phyloP scores from a whole-genome alignment of 2,329 filamentous ascomycete species.

The Trichoderma koningii region DNA sequence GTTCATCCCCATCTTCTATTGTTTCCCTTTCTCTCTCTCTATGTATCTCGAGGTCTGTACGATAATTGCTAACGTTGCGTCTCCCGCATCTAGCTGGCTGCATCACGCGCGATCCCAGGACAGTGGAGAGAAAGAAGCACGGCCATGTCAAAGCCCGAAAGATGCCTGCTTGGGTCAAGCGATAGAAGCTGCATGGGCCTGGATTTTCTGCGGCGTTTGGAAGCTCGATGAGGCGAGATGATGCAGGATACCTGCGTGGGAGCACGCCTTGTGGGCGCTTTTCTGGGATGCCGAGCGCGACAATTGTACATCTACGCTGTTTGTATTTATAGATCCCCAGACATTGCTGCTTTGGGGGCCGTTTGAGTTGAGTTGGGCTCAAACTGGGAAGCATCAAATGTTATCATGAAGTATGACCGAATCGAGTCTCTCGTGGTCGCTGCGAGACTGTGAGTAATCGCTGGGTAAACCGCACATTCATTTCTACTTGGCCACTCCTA shows the following conservation, averaged over 20 bases:
- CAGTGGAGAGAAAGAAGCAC: constrained; percentile 97
- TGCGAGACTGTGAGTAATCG: neutral
- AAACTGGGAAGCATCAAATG: neutral
- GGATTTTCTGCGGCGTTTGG: constrained; percentile 9
- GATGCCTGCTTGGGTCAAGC: constrained; percentile 97
- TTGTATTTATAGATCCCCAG: constrained; percentile 27
- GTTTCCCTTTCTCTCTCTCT: neutral
- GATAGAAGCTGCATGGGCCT: constrained; percentile 43
- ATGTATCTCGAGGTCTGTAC: constrained; percentile 5
- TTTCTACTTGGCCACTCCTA: too few relatives aligned
- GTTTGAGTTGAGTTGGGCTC: neutral
- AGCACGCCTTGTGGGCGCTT: neutral
- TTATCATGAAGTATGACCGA: constrained; percentile 21
- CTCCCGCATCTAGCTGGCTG: constrained; percentile 69
- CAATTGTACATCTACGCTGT: constrained; percentile 24
- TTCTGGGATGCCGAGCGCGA: constrained; percentile 4
- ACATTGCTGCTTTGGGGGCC: constrained; percentile 9
- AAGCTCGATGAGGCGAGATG: constrained; percentile 21
- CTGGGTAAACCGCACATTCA: neutral
- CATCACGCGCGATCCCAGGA: constrained; percentile 86
- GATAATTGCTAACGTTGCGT: constrained; percentile 45
- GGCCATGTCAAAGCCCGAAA: constrained; percentile 96
- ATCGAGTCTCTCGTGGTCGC: neutral
- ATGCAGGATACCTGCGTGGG: constrained; percentile 18
- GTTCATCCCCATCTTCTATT: neutral